Evolutionary conservation across 2,329 filamentous ascomycete species (phyloP).

Genomic region (Penicillium oxalicum): DNA sequence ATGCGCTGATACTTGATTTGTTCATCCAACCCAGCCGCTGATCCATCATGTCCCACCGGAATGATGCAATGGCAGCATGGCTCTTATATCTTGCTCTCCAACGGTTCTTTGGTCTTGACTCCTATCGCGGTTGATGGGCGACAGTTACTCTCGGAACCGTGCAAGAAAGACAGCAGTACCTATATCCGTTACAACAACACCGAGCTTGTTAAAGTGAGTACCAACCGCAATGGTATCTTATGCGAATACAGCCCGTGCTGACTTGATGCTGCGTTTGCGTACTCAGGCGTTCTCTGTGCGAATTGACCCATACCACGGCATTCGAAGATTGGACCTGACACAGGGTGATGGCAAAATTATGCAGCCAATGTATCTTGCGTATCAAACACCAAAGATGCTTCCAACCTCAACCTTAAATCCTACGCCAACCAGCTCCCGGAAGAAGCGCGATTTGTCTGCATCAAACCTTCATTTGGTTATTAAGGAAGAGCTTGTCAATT

Average conservation of each 20-base stretch:
- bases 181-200: conserved; percentile 64
- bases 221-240: too few relatives aligned
- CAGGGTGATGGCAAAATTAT: conserved; percentile 59
- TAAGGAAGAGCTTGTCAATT: conserved; percentile 31
- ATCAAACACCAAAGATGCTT: conserved; percentile 61
- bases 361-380: conserved; percentile 62
- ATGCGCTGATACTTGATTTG: neutral
- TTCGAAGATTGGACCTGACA: conserved; percentile 59
- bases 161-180: conserved; percentile 47
- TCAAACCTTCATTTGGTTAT: conserved; percentile 20
- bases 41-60: conserved; percentile 56
- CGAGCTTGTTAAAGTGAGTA: conserved; percentile 54
- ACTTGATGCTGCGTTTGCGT: conserved; percentile 4
- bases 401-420: conserved; percentile 63
- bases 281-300: conserved; percentile 39
- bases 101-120: conserved; percentile 54
- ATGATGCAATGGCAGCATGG: conserved; percentile 72
- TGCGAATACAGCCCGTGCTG: too few relatives aligned
- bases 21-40: conserved; percentile 43
- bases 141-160: conserved; percentile 61
- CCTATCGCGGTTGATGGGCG: conserved; percentile 63
- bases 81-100: conserved; percentile 49
- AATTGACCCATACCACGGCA: conserved; percentile 56
- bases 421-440: conserved; percentile 34
- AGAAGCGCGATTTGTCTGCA: conserved; percentile 16